phyloP scores from a whole-genome alignment of 1,284 basidiomycete species.

The Hemileccinum hortonii region DNA sequence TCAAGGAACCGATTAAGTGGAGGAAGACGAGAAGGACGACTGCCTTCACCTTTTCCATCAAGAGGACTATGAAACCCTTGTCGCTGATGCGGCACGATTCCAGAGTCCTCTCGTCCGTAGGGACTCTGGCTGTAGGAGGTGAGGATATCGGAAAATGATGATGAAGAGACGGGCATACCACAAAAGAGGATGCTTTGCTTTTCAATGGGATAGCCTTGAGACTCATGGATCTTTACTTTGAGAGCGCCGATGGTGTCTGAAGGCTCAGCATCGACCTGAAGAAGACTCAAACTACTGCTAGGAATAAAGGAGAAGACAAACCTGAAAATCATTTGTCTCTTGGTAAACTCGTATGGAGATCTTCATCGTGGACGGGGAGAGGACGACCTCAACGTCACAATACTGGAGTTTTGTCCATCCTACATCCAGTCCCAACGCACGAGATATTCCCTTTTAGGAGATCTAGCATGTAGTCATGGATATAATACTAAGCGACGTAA shows the following conservation, averaged over 20 bases:
- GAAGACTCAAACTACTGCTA: not conserved
- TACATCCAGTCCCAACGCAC: no score
- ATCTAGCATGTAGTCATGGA: no score
- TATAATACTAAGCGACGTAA: no score
- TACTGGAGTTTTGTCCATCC: not conserved
- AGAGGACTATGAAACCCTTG: conserved; percentile 4
- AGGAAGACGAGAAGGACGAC: not conserved
- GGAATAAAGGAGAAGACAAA: not conserved
- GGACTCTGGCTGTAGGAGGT: not conserved
- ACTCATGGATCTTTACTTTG: conserved; percentile 5
- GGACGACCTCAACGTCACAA: not conserved
- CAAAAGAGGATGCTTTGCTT: conserved; percentile 7
- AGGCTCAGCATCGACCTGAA: conserved; percentile 2
- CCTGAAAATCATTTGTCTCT: conserved; percentile 2
- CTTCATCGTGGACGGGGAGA: conserved; percentile 1
- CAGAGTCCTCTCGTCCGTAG: not conserved
- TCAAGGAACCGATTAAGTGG: not conserved
- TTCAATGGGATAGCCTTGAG: conserved; percentile 1
- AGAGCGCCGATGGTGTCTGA: conserved; percentile 2
- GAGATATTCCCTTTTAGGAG: no score
- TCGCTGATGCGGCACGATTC: conserved; percentile 3
- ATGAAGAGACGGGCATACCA: not conserved
- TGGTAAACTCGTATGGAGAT: not conserved
- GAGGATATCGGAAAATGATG: not conserved
- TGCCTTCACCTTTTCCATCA: not conserved